phyloP scores from a whole-genome alignment of 805 yeast species.

The Ogataea neopini region DNA sequence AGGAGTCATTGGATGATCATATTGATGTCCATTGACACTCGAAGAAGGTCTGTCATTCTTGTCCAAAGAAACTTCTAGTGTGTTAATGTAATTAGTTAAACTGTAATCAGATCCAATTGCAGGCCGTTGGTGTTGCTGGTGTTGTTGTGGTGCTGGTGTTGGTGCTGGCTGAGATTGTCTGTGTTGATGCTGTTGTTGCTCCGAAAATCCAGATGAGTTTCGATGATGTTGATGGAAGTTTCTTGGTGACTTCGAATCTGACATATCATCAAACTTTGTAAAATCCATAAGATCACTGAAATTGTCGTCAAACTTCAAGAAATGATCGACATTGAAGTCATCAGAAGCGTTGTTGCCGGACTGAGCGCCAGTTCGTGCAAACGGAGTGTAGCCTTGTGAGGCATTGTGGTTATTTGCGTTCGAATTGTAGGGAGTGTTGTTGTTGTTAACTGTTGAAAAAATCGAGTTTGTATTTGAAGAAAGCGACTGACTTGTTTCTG shows the following conservation, averaged over 20 bases:
- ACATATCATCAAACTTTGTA: slow-evolving; percentile 26
- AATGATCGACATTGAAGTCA: slow-evolving; percentile 35
- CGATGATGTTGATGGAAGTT: not conserved
- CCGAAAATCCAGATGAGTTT: not conserved
- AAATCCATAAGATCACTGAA: slow-evolving; percentile 32
- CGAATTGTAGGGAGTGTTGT: slow-evolving; percentile 11
- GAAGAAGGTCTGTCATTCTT: slow-evolving; percentile 22
- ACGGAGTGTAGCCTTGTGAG: not conserved
- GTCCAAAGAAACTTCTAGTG: slow-evolving; percentile 35
- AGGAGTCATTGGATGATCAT: not conserved
- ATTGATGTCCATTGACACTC: not conserved
- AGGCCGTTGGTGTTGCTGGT: slow-evolving; percentile 3
- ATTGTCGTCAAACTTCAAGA: slow-evolving; percentile 34
- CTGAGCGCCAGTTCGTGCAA: not conserved
- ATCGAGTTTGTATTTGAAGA: slow-evolving; percentile 28
- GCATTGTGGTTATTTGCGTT: not conserved
- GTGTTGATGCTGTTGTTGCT: not conserved
- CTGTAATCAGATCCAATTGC: slow-evolving; percentile 21
- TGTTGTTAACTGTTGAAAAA: slow-evolving; percentile 17
- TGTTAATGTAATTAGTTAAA: slow-evolving; percentile 33
- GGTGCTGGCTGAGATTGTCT: slow-evolving; percentile 1
- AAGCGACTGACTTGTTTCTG: slow-evolving; percentile 30
- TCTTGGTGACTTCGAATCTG: not conserved
- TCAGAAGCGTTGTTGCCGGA: slow-evolving; percentile 16
- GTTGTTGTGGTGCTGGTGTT: not conserved